phyloP scores from a whole-genome alignment of 1,284 basidiomycete species.

The Irpex sp. region DNA sequence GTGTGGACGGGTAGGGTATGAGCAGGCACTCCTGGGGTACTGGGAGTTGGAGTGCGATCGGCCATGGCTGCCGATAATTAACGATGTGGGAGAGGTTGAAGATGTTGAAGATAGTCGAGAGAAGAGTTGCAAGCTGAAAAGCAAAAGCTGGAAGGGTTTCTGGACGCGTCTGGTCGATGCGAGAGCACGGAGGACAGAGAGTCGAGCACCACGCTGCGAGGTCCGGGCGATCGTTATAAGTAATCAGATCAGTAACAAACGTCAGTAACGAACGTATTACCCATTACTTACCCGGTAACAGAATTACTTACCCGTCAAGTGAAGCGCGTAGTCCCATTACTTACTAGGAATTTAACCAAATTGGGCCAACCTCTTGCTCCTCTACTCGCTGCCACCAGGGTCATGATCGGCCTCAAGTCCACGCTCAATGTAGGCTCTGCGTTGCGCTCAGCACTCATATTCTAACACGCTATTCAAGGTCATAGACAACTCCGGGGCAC shows the following conservation, averaged over 20 bases:
- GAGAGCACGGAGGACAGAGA: background rate
- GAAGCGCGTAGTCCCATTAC: background rate
- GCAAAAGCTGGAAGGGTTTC: background rate
- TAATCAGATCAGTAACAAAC: background rate
- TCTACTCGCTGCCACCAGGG: constrained; percentile 8
- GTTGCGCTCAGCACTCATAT: background rate
- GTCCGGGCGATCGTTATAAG: background rate
- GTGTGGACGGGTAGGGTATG: constrained; percentile 78
- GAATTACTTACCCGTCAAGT: background rate
- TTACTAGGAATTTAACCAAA: background rate
- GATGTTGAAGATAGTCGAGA: background rate
- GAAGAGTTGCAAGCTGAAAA: background rate
- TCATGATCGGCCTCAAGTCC: constrained; percentile 92
- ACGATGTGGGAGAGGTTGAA: background rate
- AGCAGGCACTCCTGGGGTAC: constrained; percentile 57
- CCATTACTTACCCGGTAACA: background rate
- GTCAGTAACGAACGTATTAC: background rate
- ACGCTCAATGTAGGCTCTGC: constrained; percentile 65
- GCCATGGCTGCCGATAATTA: constrained; percentile 1
- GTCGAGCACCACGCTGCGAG: background rate
- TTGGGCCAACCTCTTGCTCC: constrained; percentile 3
- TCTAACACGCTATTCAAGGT: constrained; percentile 45
- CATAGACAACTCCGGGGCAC: constrained; percentile 98
- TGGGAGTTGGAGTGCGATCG: constrained; percentile 9
- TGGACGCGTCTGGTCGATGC: background rate